phyloP scores from a whole-genome alignment of 257 asterid genomes.

The Gentiana dahurica region DNA sequence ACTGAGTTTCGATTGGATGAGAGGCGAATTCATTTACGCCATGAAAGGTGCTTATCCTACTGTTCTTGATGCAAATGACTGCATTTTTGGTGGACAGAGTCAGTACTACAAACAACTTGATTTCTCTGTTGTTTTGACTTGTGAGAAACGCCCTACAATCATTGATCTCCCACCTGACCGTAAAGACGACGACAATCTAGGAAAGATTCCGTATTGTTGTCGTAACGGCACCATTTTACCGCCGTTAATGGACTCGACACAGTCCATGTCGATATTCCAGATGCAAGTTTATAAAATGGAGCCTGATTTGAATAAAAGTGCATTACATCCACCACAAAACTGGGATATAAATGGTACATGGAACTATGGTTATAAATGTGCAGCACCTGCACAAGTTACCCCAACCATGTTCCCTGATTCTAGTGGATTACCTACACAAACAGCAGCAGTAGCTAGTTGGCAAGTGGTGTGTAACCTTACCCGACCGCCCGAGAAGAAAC shows the following conservation, averaged over 20 bases:
- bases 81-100: slow-evolving; percentile 51
- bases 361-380: slow-evolving; percentile 38
- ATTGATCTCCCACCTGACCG: slow-evolving; percentile 48
- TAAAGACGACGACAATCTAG: slow-evolving; percentile 44
- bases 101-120: slow-evolving; percentile 26
- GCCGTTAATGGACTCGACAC: slow-evolving; percentile 33
- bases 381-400: slow-evolving; percentile 37
- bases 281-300: slow-evolving; percentile 70
- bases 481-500: slow-evolving; percentile 13
- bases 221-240: slow-evolving; percentile 55
- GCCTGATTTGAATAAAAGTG: slow-evolving; percentile 43
- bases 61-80: slow-evolving; percentile 30
- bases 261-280: slow-evolving; percentile 39
- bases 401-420: slow-evolving; percentile 44
- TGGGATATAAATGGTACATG: slow-evolving; percentile 43
- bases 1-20: slow-evolving; percentile 63
- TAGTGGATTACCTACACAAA: slow-evolving; percentile 33
- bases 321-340: slow-evolving; percentile 44
- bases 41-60: slow-evolving; percentile 58
- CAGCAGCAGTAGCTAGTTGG: slow-evolving; percentile 49
- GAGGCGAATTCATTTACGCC: slow-evolving; percentile 48
- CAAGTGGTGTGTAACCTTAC: slow-evolving; percentile 49
- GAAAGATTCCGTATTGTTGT: slow-evolving; percentile 55
- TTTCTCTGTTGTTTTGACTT: slow-evolving; percentile 37
- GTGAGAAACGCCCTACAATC: slow-evolving; percentile 46